A percentile compares a stretch with the other conserved stretches of the same genome.
Conservation (phyloP, 108 stramenopile genomes). For the Nitzschia sp. region DNA sequence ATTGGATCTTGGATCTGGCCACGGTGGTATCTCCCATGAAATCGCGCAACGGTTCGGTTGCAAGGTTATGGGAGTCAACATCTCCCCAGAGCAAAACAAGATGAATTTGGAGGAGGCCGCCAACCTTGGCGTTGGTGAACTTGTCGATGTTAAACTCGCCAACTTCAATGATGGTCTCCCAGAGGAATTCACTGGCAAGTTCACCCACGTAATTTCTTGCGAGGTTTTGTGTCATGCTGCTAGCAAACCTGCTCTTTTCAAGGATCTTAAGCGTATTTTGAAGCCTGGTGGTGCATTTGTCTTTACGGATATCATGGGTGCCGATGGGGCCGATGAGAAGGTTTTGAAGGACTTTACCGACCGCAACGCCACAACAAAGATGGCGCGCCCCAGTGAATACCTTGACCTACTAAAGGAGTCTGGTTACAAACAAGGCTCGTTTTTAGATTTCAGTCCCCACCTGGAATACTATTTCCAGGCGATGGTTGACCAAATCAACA, state of each 20-base stretch:
- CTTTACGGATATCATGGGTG: conserved; percentile 60
- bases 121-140: conserved; percentile 31
- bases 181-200: conserved; percentile 21
- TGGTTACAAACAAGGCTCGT: conserved; percentile 38
- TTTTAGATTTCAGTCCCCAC: conserved; percentile 45
- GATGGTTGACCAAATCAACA: conserved; percentile 49
- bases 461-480: conserved; percentile 48
- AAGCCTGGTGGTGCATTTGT: conserved; percentile 59
- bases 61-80: conserved; percentile 48
- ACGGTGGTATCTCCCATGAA: conserved; percentile 45
- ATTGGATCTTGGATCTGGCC: conserved; percentile 49
- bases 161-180: conserved; percentile 47
- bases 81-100: conserved; percentile 56
- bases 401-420: conserved; percentile 28
- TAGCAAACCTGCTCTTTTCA: conserved; percentile 29
- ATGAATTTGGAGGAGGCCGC: conserved; percentile 37
- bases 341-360: conserved; percentile 54
- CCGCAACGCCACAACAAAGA: conserved; percentile 50
- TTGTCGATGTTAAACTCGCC: conserved; percentile 34
- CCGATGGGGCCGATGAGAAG: conserved; percentile 48
- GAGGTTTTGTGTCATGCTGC: conserved; percentile 53
- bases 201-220: conserved; percentile 40
- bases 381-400: conserved; percentile 49
- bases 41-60: conserved; percentile 35
- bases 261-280: conserved; percentile 43